Evolutionary conservation across 441 rosid genomes (phyloP).

Genomic region (Theobroma grandiflorum): DNA sequence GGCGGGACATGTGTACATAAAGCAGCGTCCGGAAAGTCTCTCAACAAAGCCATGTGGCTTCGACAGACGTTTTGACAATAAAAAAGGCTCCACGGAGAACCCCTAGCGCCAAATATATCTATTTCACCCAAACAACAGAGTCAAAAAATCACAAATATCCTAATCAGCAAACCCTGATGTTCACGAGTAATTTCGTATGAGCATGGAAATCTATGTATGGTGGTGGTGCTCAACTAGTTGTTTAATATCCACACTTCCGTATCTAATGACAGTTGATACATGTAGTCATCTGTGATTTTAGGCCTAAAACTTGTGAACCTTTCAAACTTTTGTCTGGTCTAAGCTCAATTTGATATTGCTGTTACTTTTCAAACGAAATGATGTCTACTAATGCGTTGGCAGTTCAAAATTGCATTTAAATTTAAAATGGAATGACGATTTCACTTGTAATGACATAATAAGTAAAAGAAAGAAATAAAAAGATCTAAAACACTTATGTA

Average conservation of each 20-base stretch:
- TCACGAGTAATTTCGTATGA: slow-evolving; percentile 42
- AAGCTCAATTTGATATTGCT: neutral
- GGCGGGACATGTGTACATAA: neutral
- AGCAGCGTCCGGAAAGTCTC: neutral
- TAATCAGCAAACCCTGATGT: neutral
- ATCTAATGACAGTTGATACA: neutral
- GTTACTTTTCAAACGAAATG: neutral
- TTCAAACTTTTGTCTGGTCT: neutral
- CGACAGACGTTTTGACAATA: neutral
- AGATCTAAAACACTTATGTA: neutral
- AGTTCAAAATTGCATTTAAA: neutral
- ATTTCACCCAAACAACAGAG: neutral
- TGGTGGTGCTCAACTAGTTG: neutral
- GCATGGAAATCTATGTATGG: slow-evolving; percentile 1
- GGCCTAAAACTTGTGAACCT: neutral
- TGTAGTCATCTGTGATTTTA: neutral
- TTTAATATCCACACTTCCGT: neutral
- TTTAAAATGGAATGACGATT: neutral
- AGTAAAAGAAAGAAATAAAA: neutral
- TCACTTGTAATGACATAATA: neutral
- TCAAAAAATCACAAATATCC: neutral
- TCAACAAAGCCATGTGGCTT: slow-evolving; percentile 17
- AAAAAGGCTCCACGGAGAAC: neutral
- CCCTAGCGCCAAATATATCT: neutral
- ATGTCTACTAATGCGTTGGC: neutral